Base-by-base conservation (phyloP, 805 yeast species). In the Candida sphagnicola region DNA sequence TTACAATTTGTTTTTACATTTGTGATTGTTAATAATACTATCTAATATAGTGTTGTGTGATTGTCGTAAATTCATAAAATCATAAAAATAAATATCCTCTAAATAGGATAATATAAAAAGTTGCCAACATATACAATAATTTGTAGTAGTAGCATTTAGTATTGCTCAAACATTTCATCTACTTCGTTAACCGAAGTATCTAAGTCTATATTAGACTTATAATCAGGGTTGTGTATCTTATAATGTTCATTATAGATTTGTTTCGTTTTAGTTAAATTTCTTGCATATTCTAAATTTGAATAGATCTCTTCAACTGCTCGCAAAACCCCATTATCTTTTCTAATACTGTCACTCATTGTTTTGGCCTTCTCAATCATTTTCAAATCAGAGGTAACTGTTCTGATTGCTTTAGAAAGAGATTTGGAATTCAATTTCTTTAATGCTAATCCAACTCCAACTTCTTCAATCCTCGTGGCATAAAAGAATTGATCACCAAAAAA, bases 401-500 rank as follows among this genome's bases (percentile, higher is more conserved):
- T 74, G 37, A 91, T 61, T 0, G 95, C 96, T 39, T 76, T 75
- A 1, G 84, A 62, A 40, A 91, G 65, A 1, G 78, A 69, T 43
- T 73, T 72, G 18, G 73, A 72, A 47, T 84, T 87, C 49, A 91
- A 67, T 49, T 85, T 80, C 56, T 72, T 77, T 45, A 91, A 59
- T 1, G 77, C 72, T 8, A 89, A 48, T 2, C 98, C 98, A 17
- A 78, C 91, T 1, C 96, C 96, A 26, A 88, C 69, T 43, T 89
- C 97, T 48, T 88, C 95, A 2, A 91, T 83, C 42, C 97, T 70
- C 16, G 75, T 69, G 0, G 95, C 96, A 58, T 86, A 91, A 56
- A 91, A 91, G 55, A 86, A 90, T 61, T 91, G 98, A 60, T 91
- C 98, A 0, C 96, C 98, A 58, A 91, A 91, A 54, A 91, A 91